Evolutionary conservation across 768 basidiomycete species (phyloP).

Genomic region (Pleurotus tuber-regium): DNA sequence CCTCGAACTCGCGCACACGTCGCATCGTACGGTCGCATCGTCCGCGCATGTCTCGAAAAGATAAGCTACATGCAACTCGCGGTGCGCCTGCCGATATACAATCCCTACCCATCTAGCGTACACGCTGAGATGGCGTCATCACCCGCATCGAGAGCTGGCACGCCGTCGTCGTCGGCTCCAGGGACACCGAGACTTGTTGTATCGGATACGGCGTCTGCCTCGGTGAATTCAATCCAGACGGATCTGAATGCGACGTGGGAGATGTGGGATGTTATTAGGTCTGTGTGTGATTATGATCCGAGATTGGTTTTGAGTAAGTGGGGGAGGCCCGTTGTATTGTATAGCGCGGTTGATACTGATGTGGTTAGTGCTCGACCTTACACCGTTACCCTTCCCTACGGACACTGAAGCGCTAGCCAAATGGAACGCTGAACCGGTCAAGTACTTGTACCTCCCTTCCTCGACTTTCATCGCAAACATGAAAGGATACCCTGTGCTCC

Average conservation of each 20-base stretch:
- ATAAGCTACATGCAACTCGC: conserved; percentile 77
- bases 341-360: conserved; percentile 5
- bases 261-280: conserved; percentile 96
- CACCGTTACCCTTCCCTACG: conserved; percentile 75
- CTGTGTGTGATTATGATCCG: conserved; percentile 81
- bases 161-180: conserved; percentile 7
- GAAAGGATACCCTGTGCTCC: conserved; percentile 95
- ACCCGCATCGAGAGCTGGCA: conserved; percentile 15
- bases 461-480: conserved; percentile 92
- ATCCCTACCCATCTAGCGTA: conserved; percentile 43
- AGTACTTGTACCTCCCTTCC: conserved; percentile 84
- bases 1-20: conserved; percentile 81
- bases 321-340: too few species aligned
- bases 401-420: conserved; percentile 73
- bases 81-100: conserved; percentile 80
- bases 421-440: conserved; percentile 94
- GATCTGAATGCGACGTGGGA: conserved; percentile 88
- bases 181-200: conserved; percentile 35
- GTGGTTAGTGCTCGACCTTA: conserved; percentile 81
- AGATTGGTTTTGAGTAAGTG: conserved; percentile 69
- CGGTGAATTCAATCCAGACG: conserved; percentile 42
- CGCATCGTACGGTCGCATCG: conserved; percentile 89
- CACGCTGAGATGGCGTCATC: conserved; percentile 13
- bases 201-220: conserved; percentile 26
- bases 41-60: conserved; percentile 73